These are phyloP conservation scores for Leersia perrieri DNA, from an alignment of 176 grass and related monocot genomes.

Conservation along the genomic window DNA sequence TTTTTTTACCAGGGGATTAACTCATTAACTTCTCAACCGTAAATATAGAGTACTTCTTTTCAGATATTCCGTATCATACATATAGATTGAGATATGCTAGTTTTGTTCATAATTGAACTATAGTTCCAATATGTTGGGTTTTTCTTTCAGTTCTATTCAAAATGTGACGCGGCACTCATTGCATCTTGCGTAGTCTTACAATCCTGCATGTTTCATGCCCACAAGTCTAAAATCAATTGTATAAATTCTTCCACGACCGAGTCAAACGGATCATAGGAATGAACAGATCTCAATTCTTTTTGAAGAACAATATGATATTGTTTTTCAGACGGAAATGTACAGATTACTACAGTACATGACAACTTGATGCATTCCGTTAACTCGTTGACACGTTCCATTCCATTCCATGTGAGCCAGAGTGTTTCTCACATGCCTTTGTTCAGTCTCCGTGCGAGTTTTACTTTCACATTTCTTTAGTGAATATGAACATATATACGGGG, in stretches of 20 bases:
- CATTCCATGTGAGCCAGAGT: neutral
- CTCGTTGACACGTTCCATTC: neutral
- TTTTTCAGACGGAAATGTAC: neutral
- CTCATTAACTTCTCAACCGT: too few species aligned
- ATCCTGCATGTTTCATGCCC: neutral
- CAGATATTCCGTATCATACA: too few species aligned
- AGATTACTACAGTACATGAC: neutral
- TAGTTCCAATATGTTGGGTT: too few species aligned
- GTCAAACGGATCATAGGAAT: neutral
- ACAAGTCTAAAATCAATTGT: neutral
- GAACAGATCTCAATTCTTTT: neutral
- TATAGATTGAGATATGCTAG: too few species aligned
- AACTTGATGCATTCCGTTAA: neutral
- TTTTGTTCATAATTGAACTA: too few species aligned
- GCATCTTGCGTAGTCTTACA: neutral
- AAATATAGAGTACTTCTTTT: too few species aligned
- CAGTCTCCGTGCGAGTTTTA: neutral
- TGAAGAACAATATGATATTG: neutral
- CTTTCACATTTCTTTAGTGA: neutral
- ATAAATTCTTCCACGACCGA: neutral
- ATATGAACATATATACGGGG: neutral
- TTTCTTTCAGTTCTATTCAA: too few species aligned
- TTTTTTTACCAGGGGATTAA: too few species aligned
- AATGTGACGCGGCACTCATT: neutral
- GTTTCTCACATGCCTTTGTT: neutral